These are phyloP conservation scores for Salix purpurea DNA, from an alignment of 345 rosid species.

Conservation along the genomic window DNA sequence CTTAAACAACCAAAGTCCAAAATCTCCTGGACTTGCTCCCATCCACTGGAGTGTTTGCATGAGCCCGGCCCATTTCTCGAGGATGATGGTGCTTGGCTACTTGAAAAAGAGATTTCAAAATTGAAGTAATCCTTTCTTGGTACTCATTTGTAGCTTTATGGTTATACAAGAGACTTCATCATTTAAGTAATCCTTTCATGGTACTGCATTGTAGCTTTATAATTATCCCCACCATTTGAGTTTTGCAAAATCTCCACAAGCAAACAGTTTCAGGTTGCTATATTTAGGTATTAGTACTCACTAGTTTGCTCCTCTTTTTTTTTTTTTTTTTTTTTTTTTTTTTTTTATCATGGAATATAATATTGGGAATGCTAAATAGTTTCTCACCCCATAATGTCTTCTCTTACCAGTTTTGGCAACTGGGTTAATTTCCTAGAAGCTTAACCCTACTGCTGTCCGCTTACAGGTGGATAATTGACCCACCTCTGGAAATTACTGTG, in stretches of 20 bases:
- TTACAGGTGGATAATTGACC: constrained; percentile 86
- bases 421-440: not conserved
- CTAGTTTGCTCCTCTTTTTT: not conserved
- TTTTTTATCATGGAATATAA: not conserved
- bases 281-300: not conserved
- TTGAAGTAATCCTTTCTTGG: not conserved
- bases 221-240: not conserved
- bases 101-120: not conserved
- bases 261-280: not conserved
- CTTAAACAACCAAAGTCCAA: too few relatives aligned
- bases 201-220: not conserved
- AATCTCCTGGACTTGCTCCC: not conserved
- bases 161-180: too few relatives aligned
- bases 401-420: not conserved
- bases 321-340: not conserved
- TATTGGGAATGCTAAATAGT: not conserved
- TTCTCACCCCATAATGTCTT: not conserved
- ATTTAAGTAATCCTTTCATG: too few relatives aligned
- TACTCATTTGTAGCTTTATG: not conserved
- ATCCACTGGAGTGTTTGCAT: not conserved
- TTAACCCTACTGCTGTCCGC: constrained; percentile 4
- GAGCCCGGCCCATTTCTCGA: not conserved
- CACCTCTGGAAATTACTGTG: constrained; percentile 79
- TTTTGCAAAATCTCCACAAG: not conserved
- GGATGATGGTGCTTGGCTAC: not conserved